These are phyloP conservation scores for Aspergillus luchuensis DNA, from an alignment of 2,329 filamentous ascomycete species.

Conservation along the genomic window DNA sequence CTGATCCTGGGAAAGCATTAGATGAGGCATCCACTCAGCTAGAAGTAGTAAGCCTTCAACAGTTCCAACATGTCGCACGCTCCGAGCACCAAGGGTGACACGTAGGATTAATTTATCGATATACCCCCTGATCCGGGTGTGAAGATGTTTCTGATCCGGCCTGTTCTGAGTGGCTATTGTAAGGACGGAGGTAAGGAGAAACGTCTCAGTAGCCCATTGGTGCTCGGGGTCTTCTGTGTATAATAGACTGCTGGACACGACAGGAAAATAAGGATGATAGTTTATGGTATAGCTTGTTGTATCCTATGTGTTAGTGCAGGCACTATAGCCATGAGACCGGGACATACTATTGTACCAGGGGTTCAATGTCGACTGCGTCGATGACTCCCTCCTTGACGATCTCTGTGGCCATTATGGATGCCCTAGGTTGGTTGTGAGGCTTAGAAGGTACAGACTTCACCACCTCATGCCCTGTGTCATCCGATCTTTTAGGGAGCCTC, in stretches of 20 bases:
- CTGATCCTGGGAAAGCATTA: background rate
- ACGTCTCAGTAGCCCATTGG: conserved; percentile 9
- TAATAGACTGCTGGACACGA: conserved; percentile 8
- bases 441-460: background rate
- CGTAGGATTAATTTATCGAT: conserved; percentile 13
- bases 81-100: conserved; percentile 19
- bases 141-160: background rate
- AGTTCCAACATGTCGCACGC: conserved; percentile 15
- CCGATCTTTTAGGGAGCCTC: background rate
- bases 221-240: background rate
- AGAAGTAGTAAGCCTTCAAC: conserved; percentile 25
- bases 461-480: no score
- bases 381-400: background rate
- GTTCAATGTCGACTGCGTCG: background rate
- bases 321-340: background rate
- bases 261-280: conserved; percentile 16
- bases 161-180: conserved; percentile 19
- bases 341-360: background rate
- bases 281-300: background rate
- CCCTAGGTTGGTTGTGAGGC: fast-evolving
- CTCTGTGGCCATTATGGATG: background rate
- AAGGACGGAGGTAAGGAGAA: conserved; percentile 15
- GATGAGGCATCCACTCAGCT: conserved; percentile 26
- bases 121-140: conserved; percentile 4
- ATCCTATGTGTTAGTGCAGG: background rate